Conservation (phyloP, 441 rosid genomes). For the Populus hybrid region DNA sequence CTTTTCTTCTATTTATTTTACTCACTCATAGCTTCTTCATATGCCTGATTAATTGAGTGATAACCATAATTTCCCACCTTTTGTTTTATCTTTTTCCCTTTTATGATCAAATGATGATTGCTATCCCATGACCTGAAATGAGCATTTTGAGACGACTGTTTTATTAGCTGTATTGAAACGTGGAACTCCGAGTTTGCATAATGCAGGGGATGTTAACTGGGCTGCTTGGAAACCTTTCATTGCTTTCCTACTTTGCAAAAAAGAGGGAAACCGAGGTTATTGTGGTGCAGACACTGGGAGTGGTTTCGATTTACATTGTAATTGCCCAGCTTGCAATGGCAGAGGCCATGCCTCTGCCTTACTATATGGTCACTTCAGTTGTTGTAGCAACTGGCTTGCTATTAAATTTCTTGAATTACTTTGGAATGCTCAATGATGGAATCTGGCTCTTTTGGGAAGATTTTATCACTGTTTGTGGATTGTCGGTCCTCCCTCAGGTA, state of each 20-base stretch:
- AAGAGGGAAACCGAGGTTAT: constrained; percentile 77
- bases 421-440: constrained; percentile 42
- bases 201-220: constrained; percentile 90
- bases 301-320: constrained; percentile 51
- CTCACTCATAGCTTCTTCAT: neutral
- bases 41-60: neutral
- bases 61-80: too few species aligned
- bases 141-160: neutral
- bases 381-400: constrained; percentile 60
- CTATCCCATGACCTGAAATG: neutral
- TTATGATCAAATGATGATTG: neutral
- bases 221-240: constrained; percentile 78
- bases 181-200: neutral
- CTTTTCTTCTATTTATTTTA: neutral
- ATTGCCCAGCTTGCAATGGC: constrained; percentile 81
- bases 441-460: constrained; percentile 87
- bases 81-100: too few species aligned
- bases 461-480: constrained; percentile 71
- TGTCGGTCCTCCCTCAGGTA: constrained; percentile 83
- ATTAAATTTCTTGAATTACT: constrained; percentile 53
- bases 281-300: constrained; percentile 85
- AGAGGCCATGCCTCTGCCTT: constrained; percentile 75
- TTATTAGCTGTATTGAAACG: neutral
- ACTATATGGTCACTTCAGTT: constrained; percentile 47
- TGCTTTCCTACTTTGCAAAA: constrained; percentile 81